These are phyloP conservation scores for Plasmodium vivax DNA, from an alignment of 169 alveolate species.

Conservation along the genomic window DNA sequence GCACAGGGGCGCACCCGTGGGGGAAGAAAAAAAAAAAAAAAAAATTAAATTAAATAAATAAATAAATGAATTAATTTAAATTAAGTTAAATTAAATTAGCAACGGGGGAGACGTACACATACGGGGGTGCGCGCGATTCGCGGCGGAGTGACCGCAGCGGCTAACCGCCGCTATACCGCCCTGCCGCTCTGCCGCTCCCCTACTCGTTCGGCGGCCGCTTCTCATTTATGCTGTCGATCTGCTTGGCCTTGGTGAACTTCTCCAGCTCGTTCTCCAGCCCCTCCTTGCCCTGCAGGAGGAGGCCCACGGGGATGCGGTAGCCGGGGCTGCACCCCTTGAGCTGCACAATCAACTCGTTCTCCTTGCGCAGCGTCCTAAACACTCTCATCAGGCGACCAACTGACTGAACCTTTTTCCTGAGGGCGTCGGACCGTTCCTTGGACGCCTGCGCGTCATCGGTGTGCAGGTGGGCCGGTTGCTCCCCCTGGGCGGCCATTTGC, in stretches of 20 bases:
- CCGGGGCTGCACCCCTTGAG: slow-evolving; percentile 96
- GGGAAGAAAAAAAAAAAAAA: too few relatives aligned
- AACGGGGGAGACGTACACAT: not conserved
- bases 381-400: slow-evolving; percentile 85
- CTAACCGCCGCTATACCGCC: not conserved
- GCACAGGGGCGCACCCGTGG: not conserved
- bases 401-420: slow-evolving; percentile 90
- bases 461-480: not conserved
- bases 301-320: slow-evolving; percentile 95
- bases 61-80: too few relatives aligned
- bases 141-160: not conserved
- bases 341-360: slow-evolving; percentile 91
- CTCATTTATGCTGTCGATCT: slow-evolving; percentile 87
- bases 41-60: too few relatives aligned
- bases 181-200: not conserved
- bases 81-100: not conserved
- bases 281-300: slow-evolving; percentile 90
- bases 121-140: not conserved
- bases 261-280: slow-evolving; percentile 90
- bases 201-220: slow-evolving; percentile 82
- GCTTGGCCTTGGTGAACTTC: slow-evolving; percentile 84
- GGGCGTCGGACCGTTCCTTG: slow-evolving; percentile 86
- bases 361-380: slow-evolving; percentile 89
- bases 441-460: slow-evolving; percentile 32
- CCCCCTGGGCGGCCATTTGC: not conserved